Evolutionary conservation across 805 yeast species (phyloP).

Genomic region (Naumovozyma castellii): DNA sequence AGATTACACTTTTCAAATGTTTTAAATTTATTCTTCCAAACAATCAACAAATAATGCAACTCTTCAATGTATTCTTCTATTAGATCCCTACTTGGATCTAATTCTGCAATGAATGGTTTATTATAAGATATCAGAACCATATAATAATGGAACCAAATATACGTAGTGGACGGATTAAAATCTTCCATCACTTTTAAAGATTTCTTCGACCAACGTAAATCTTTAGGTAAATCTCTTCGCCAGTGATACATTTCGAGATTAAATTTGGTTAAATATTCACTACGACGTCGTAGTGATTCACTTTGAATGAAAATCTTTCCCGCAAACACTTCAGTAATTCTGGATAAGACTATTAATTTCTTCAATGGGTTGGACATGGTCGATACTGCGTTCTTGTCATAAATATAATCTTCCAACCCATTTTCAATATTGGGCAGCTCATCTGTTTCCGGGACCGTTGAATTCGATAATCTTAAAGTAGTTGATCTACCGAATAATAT

Average conservation of each 20-base stretch:
- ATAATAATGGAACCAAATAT: slow-evolving; percentile 45
- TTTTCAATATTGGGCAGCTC: slow-evolving; percentile 46
- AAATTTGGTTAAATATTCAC: slow-evolving; percentile 32
- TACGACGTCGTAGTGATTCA: slow-evolving; percentile 28
- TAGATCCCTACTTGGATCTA: slow-evolving; percentile 12
- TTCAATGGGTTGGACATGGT: slow-evolving; percentile 26
- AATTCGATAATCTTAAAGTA: slow-evolving; percentile 41
- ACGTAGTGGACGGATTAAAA: slow-evolving; percentile 40
- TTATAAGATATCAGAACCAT: slow-evolving; percentile 47
- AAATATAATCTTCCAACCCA: slow-evolving; percentile 48
- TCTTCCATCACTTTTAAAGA: slow-evolving; percentile 30
- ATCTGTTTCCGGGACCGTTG: slow-evolving; percentile 47
- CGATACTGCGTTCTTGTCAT: slow-evolving; percentile 16
- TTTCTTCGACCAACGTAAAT: slow-evolving; percentile 37
- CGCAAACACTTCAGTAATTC: slow-evolving; percentile 26
- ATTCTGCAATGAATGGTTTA: slow-evolving; percentile 39
- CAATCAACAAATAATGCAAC: slow-evolving; percentile 11
- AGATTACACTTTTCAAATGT: slow-evolving; percentile 19
- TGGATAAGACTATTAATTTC: slow-evolving; percentile 33
- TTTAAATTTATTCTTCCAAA: slow-evolving; percentile 14
- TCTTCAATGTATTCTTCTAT: slow-evolving; percentile 22
- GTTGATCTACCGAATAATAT: slow-evolving; percentile 48
- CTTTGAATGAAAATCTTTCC: slow-evolving; percentile 18
- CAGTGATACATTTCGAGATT: slow-evolving; percentile 40
- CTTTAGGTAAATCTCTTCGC: slow-evolving; percentile 37